phyloP scores from a whole-genome alignment of 1,284 basidiomycete species.

The Inonotus hispidus region DNA sequence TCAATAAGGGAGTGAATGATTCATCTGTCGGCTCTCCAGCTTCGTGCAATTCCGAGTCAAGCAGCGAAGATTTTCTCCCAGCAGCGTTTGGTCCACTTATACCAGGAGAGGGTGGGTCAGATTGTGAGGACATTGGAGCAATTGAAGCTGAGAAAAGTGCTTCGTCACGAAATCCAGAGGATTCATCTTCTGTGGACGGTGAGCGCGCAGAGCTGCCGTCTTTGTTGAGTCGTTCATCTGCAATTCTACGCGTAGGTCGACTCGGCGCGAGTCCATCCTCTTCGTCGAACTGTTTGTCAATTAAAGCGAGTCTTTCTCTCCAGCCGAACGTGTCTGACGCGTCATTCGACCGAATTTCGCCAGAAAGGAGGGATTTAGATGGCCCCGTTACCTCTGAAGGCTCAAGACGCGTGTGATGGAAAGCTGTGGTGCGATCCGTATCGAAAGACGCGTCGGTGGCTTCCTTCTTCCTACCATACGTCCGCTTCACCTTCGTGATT shows the following conservation, averaged over 20 bases:
- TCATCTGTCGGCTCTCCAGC: neutral
- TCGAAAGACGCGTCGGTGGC: neutral
- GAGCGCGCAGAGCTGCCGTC: slow-evolving; percentile 12
- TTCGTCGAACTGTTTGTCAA: slow-evolving; percentile 16
- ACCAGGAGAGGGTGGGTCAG: slow-evolving; percentile 10
- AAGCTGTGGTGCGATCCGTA: neutral
- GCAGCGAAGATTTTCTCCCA: neutral
- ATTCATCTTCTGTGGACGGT: slow-evolving; percentile 16
- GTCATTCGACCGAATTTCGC: neutral
- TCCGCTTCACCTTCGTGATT: slow-evolving; percentile 12
- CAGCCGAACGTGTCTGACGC: slow-evolving; percentile 15
- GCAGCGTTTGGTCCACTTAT: neutral
- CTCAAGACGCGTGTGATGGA: neutral
- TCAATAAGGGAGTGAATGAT: neutral
- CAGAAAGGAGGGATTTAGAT: neutral
- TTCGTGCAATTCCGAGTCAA: neutral
- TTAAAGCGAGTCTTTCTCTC: slow-evolving; percentile 11
- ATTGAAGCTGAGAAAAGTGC: slow-evolving; percentile 5
- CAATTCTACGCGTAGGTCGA: neutral
- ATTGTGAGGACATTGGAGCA: slow-evolving; percentile 13
- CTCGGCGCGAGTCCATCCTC: neutral
- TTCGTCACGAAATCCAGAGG: slow-evolving; percentile 1
- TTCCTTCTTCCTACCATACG: slow-evolving; percentile 18
- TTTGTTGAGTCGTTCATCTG: neutral
- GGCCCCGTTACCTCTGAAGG: neutral